Conservation (phyloP, 139 green algal species). For the Chlorella vulgaris region DNA sequence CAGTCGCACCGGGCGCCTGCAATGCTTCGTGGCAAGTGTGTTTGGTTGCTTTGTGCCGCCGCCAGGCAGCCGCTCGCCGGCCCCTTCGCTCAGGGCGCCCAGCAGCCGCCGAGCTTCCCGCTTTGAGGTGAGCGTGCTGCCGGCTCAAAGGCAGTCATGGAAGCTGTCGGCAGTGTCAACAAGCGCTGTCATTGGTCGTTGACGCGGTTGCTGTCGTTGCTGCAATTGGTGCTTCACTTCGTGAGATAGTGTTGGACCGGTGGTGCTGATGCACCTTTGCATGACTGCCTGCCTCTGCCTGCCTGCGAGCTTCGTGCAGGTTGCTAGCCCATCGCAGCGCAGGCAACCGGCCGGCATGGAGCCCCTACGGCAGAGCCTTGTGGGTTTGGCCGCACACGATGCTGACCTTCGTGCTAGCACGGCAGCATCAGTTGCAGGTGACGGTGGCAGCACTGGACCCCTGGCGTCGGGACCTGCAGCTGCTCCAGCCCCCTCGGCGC, state of each 20-base stretch:
- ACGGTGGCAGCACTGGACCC: too few relatives aligned
- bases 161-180: background rate
- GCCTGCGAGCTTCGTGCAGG: background rate
- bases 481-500: too few relatives aligned
- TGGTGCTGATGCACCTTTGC: too few relatives aligned
- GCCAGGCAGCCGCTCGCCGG: background rate
- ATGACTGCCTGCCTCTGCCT: too few relatives aligned
- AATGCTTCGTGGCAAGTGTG: conserved; percentile 4
- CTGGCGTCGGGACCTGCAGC: too few relatives aligned
- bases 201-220: too few relatives aligned
- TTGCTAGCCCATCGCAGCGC: background rate
- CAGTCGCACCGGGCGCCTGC: background rate
- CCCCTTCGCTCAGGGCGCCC: background rate
- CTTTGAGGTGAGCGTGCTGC: background rate
- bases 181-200: too few relatives aligned
- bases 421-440: background rate
- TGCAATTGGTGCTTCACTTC: too few relatives aligned
- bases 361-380: conserved; percentile 36
- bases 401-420: background rate
- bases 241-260: too few relatives aligned
- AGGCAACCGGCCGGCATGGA: conserved; percentile 12
- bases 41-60: conserved; percentile 36
- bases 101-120: background rate
- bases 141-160: background rate
- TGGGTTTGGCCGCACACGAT: background rate